Percentiles rank a stretch among this genome's conserved stretches.
phyloP scores from a whole-genome alignment of 1,284 basidiomycete genomes.

The Ganoderma sinense region DNA sequence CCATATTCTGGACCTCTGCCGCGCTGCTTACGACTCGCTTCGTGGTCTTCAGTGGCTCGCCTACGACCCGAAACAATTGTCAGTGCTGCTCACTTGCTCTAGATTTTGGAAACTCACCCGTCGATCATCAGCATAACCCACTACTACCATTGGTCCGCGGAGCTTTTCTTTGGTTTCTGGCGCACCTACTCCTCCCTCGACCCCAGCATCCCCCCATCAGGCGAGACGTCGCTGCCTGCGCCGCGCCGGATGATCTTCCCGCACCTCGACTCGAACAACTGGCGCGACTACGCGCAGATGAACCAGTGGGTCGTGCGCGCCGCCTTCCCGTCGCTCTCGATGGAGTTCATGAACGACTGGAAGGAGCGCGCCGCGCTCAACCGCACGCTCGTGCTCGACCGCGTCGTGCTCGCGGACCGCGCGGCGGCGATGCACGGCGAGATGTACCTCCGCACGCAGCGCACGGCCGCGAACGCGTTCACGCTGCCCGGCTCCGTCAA shows the following conservation, averaged over 20 bases:
- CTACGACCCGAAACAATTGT: constrained; percentile 89
- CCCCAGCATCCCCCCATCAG: constrained; percentile 66
- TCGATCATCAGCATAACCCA: constrained; percentile 65
- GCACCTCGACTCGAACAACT: constrained; percentile 74
- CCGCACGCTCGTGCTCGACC: constrained; percentile 80
- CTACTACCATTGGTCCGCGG: constrained; percentile 88
- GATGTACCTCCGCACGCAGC: constrained; percentile 73
- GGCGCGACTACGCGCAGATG: constrained; percentile 89
- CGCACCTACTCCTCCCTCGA: constrained; percentile 86
- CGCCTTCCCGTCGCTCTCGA: constrained; percentile 77
- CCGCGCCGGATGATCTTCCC: constrained; percentile 80
- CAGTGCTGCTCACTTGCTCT: constrained; percentile 36
- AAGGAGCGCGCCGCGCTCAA: constrained; percentile 75
- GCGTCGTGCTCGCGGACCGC: constrained; percentile 84
- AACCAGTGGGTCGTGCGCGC: constrained; percentile 82
- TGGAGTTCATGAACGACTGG: constrained; percentile 85
- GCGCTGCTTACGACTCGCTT: constrained; percentile 1
- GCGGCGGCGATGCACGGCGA: constrained; percentile 80
- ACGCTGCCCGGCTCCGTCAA: constrained; percentile 73
- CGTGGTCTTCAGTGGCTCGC: constrained; percentile 64
- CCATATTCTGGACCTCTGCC: background rate
- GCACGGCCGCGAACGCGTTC: constrained; percentile 79
- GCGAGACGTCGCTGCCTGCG: constrained; percentile 74
- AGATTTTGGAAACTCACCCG: constrained; percentile 11
- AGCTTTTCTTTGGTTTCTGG: constrained; percentile 91